Base-by-base conservation (phyloP, 495 filamentous ascomycete species). In the Xylaria longipes region DNA sequence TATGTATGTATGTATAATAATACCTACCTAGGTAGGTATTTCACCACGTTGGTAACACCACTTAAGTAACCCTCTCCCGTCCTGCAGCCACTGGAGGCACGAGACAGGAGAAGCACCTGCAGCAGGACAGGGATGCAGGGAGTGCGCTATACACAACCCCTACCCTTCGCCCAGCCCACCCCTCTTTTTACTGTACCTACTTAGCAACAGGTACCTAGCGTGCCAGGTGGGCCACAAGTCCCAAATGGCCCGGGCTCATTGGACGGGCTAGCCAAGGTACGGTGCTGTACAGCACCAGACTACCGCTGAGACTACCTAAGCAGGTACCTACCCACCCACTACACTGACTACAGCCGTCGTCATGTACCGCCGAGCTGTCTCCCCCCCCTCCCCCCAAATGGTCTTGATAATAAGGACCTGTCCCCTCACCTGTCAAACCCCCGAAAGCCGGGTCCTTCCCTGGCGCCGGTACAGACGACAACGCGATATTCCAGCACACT, bases 401-500 rank as follows among this genome's bases (percentile, higher is more conserved):
- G 48, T 67, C 46, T 56, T 56, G 46, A 66, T 71, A 71, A 71
- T 71, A 46, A 66, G 58, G 69, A 48, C 62, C 41, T 57, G 35
- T 71, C 69, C 69, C 69, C 69, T 71, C 69, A 71, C 57, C 69
- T 60, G 50, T 61, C 69, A 50, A 35, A 71, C 58, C 52, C 58
- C 69, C 69, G 69, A 71, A 64, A 66, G 69, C 69, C 69, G 69
- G 69, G 69, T 56, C 39, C 52, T 65, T 71, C 50, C 61, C 69
- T 71, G 69, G 69, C 62, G 69, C 69, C 58, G 69, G 50, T 60
- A 50, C 12, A 31, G 22, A 58, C 54, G 54, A 58, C 54, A 31
- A 62, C 43, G 35, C 45, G 27, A 37, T 27, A 60, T 56, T 48
- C 5, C 65, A 56, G 37, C 60, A 63, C 60, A 29, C 60, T 63